Base-by-base conservation (phyloP, 2,329 filamentous ascomycete species). In the Botrytis aclada region DNA sequence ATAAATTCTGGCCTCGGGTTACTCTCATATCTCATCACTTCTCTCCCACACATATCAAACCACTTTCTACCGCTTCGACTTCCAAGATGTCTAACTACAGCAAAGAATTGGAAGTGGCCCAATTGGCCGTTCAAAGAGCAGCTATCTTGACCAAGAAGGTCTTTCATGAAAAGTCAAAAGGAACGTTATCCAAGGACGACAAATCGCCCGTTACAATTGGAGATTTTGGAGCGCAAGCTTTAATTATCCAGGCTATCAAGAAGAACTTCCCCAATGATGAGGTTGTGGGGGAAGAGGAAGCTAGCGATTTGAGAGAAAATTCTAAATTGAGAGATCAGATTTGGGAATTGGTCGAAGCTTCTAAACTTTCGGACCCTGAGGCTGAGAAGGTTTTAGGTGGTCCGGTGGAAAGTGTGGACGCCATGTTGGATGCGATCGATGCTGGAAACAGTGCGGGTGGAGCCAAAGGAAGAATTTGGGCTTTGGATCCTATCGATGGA, bases 121-220 rank as follows among this genome's bases (percentile, higher is more conserved):
- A 95, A 81, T 89, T 97, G 61, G 94, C 95, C 75, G 95, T 97
- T 73, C 94, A 97, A 84, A 90, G 95, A 76, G 95, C 92, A 39
- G 85, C 89, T 34, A 85, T 94, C 76, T 87, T 94, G 73, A 94
- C 92, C 69, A 92, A 93, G 82, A 88, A 88, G 75, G 92, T 94
- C 81, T 93, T 93, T 85, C 86, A 94, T 84, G 92, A 95, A 79
- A 96, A 95, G 83, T 92, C 94, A 79, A 98, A 98, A 85, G 95
- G 95, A 78, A 98, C 96, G 63, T 87, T 97, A 69, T 92, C 92
- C 82, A 99, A 99, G 85, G 92, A 93, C 83, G 96, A 99, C 86
- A 94, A 93, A 81, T 97, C 95, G 16, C 96, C 96, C 77, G 96
- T 99, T 79, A 99, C 96, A 29, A 96, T 98, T 79, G 96, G 95